These are phyloP conservation scores for Thymus mandschuricus DNA, from an alignment of 257 asterid genomes.

Conservation along the genomic window DNA sequence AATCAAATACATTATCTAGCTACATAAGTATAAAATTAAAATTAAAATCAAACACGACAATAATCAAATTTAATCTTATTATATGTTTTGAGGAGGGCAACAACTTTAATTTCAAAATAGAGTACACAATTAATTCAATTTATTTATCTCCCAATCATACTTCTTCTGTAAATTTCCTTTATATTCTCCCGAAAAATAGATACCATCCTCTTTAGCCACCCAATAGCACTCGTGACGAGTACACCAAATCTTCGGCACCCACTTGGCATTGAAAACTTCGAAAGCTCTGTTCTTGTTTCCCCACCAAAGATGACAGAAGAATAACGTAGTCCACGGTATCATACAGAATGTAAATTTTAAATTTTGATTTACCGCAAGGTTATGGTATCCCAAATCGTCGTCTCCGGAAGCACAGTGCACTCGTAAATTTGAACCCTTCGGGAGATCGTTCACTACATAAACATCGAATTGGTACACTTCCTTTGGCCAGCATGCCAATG, in stretches of 20 bases:
- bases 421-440: neutral
- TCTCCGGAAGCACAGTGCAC: constrained; percentile 27
- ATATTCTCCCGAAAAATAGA: neutral
- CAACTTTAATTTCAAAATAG: no score
- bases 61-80: no score
- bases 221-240: neutral
- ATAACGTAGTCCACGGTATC: constrained; percentile 6
- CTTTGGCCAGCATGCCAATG: neutral
- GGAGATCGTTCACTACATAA: constrained; percentile 20
- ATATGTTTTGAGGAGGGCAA: no score
- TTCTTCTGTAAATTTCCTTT: no score
- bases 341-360: neutral
- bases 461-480: neutral
- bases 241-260: neutral
- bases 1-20: no score
- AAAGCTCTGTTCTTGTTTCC: neutral
- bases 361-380: neutral
- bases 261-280: constrained; percentile 18
- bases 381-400: constrained; percentile 24
- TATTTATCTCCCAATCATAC: neutral
- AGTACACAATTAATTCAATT: no score
- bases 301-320: constrained; percentile 26
- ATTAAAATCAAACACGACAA: no score
- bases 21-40: no score
- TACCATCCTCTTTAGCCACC: neutral